phyloP scores from a whole-genome alignment of 2,329 filamentous ascomycete species.

The Drechslera avenae region DNA sequence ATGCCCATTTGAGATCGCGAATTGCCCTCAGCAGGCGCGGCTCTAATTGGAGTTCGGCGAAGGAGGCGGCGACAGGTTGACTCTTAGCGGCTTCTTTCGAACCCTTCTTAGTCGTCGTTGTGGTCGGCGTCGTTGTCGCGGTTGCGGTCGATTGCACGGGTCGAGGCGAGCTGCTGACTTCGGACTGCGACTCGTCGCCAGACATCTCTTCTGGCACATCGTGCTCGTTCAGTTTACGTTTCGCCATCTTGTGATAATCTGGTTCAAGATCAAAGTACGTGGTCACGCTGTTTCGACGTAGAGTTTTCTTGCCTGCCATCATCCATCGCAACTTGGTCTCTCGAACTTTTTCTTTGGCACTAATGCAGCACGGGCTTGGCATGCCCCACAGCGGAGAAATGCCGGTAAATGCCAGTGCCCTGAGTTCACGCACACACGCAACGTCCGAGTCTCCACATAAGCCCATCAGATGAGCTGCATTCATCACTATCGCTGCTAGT shows the following conservation, averaged over 20 bases:
- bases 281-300: neutral
- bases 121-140: neutral
- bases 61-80: slow-evolving; percentile 53
- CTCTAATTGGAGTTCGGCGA: slow-evolving; percentile 80
- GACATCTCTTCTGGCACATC: slow-evolving; percentile 50
- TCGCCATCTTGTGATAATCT: slow-evolving; percentile 27
- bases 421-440: neutral
- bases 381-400: slow-evolving; percentile 19
- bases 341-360: slow-evolving; percentile 30
- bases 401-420: neutral
- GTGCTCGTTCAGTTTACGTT: slow-evolving; percentile 58
- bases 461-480: no score
- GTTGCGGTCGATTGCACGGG: neutral
- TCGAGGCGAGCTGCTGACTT: slow-evolving; percentile 16
- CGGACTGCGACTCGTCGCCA: slow-evolving; percentile 29
- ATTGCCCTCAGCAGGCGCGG: slow-evolving; percentile 84
- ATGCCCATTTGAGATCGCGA: slow-evolving; percentile 79
- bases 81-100: slow-evolving; percentile 3
- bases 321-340: slow-evolving; percentile 8
- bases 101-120: slow-evolving; percentile 4
- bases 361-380: slow-evolving; percentile 13
- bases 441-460: neutral
- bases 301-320: slow-evolving; percentile 7
- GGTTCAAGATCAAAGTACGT: neutral
- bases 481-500: no score